Evolutionary conservation across 257 asterid genomes (phyloP), one percentile per base, ranked within the genome.

Genomic region (Solanum rostratum): DNA sequence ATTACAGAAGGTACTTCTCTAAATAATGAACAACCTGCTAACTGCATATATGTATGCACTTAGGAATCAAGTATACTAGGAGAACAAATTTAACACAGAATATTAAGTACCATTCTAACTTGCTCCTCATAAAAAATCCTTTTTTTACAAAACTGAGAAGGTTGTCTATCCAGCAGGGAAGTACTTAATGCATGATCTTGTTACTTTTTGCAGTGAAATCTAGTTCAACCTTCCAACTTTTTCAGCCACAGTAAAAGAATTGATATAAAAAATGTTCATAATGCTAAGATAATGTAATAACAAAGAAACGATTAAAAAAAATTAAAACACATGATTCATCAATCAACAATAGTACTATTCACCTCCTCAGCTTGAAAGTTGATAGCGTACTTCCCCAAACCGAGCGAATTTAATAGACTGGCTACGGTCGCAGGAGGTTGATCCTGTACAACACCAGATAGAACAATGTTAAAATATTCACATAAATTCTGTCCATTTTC

Each of bases 321-420:
- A 39, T 45, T n/a, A 16, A 16, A 54, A 80, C 57, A 39, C 20
- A 2, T 22, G 39, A 43, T 30, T 68, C 63, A 68, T 59, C 62
- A 63, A 14, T 22, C 45, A 62, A 45, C 18, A 52, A 81, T 49
- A 18, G 76, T 46, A 22, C 50, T 83, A 29, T 89, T 49, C 86
- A 93, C 95, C 95, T 93, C 98, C 91, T 94, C 97, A 76, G 97
- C 98, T 88, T 91, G 92, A 85, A 92, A 94, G 84, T 82, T 87
- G 89, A 94, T 88, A 85, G 85, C 78, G 80, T 93, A 94, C 84
- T 93, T 94, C 79, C 91, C 94, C 89, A 93, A 82, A 73, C 95
- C 95, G 82, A 93, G 93, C 19, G 95, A 89, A 83, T 90, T 87
- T 89, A 93, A 88, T 82, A 91, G 86, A 88, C 90, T 76, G 85